Percentiles rank a stretch among this genome's conserved stretches.
Conservation (phyloP, 176 grass and related monocot genomes). For the Rhynchospora tenuis region DNA sequence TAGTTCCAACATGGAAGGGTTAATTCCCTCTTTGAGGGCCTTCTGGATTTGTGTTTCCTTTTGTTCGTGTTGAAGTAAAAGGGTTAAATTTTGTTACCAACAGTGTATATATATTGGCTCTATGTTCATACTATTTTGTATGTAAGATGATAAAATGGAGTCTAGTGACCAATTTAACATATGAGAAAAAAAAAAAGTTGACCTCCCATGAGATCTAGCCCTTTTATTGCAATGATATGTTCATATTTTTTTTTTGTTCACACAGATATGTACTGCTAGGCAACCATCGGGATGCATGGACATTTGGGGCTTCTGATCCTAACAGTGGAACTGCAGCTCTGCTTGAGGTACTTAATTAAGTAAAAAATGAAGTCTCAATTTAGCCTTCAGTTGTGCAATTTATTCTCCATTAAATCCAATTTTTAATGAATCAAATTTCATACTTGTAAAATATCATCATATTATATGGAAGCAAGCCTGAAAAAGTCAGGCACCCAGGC, state of each 20-base stretch:
- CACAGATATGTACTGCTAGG: constrained; percentile 79
- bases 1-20: no score
- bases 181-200: background rate
- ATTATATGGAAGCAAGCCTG: background rate
- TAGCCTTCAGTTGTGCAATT: background rate
- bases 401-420: background rate
- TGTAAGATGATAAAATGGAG: background rate
- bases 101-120: background rate
- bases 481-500: background rate
- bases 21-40: no score
- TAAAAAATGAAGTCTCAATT: background rate
- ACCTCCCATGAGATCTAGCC: background rate
- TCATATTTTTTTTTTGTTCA: background rate
- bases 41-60: no score
- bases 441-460: background rate
- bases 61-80: no score
- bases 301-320: constrained; percentile 77
- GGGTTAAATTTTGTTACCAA: background rate
- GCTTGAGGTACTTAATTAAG: constrained; percentile 50
- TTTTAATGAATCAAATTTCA: background rate
- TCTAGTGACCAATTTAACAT: background rate
- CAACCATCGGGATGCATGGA: constrained; percentile 92
- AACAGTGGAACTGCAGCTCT: constrained; percentile 87
- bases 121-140: background rate
- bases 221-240: background rate